Conservation (phyloP, 306 rosid genomes). For the Prunus mira region DNA sequence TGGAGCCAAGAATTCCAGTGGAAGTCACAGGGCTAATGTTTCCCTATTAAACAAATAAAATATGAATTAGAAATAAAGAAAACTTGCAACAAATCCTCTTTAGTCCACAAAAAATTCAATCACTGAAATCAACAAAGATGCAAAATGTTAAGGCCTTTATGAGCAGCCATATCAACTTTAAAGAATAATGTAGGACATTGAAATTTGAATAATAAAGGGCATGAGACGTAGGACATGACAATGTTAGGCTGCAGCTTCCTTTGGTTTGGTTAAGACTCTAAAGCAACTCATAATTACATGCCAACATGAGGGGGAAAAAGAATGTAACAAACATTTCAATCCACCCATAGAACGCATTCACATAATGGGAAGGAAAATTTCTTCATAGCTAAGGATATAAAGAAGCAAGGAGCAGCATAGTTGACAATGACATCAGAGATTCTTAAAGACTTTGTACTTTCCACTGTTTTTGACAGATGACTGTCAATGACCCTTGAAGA, state of each 20-base stretch:
- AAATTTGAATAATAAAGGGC: background rate
- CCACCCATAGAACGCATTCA: background rate
- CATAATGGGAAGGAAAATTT: background rate
- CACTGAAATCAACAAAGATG: background rate
- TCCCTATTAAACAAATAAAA: constrained; percentile 49
- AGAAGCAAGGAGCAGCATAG: background rate
- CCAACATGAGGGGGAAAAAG: background rate
- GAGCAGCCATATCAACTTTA: background rate
- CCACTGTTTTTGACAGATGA: background rate
- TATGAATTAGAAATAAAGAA: constrained; percentile 8
- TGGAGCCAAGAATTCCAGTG: constrained; percentile 52
- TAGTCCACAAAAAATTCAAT: background rate
- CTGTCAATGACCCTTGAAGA: background rate
- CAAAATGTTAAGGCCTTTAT: background rate
- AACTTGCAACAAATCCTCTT: background rate
- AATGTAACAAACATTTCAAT: background rate
- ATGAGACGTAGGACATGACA: background rate
- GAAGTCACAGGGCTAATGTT: constrained; percentile 54
- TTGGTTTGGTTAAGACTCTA: background rate
- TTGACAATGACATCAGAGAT: background rate
- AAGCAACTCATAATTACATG: background rate
- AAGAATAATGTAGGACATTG: background rate
- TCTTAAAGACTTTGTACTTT: background rate
- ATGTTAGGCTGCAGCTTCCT: background rate
- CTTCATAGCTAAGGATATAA: background rate